Percentiles rank a stretch among this genome's conserved stretches.
Conservation (phyloP, 140 eudicot species). For the Flaveria floridana region DNA sequence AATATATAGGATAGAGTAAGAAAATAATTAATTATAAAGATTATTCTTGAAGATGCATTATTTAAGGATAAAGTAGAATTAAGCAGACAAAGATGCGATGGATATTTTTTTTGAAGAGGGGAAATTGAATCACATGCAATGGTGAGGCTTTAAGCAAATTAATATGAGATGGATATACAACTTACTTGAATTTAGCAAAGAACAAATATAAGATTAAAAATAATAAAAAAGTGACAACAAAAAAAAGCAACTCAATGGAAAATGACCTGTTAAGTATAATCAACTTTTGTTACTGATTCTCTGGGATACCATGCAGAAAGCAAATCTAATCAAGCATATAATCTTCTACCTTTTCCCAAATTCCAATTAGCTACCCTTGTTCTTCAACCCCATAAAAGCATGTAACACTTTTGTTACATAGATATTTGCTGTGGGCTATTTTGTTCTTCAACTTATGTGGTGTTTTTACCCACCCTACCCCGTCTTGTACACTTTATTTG, state of each 20-base stretch:
- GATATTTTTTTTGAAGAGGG: neutral
- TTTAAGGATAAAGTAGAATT: neutral
- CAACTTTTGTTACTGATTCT: constrained; percentile 39
- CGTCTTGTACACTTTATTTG: too few relatives aligned
- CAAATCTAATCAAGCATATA: constrained; percentile 29
- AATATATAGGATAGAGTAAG: neutral
- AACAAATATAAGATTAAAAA: constrained; percentile 19
- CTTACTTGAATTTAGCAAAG: constrained; percentile 7
- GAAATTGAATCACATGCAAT: constrained; percentile 13
- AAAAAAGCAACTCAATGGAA: constrained; percentile 33
- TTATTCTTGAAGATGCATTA: neutral
- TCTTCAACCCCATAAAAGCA: constrained; percentile 3
- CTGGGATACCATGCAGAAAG: constrained; percentile 40
- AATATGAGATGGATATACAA: constrained; percentile 1
- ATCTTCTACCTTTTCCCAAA: constrained; percentile 24
- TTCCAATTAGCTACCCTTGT: neutral
- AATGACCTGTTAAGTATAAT: constrained; percentile 32
- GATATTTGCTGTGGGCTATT: neutral
- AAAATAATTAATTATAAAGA: neutral
- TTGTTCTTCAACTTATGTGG: neutral
- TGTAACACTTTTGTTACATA: neutral
- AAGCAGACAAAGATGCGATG: neutral
- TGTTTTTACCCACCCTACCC: neutral
- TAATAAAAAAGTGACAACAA: constrained; percentile 33
- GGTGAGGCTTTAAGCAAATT: neutral